phyloP scores from a whole-genome alignment of 129 eudicot genomes.

The Rutidosis leptorrhynchoides region DNA sequence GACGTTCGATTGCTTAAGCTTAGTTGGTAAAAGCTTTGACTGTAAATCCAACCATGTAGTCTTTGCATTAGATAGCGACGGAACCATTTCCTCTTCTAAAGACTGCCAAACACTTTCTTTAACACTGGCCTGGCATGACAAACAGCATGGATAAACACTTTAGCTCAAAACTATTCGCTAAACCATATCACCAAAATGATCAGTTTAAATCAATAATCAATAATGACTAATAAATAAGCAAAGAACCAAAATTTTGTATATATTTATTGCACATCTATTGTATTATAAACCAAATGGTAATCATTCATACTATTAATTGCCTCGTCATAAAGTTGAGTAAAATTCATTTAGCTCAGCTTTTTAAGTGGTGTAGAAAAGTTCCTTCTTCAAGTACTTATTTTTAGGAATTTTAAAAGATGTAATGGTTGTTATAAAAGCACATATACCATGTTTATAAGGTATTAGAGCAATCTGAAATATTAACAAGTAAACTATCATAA shows the following conservation, averaged over 20 bases:
- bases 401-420: neutral
- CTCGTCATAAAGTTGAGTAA: constrained; percentile 5
- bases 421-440: constrained; percentile 12
- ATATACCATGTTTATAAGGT: neutral
- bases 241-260: neutral
- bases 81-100: constrained; percentile 86
- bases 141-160: constrained; percentile 8
- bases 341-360: neutral
- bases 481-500: constrained; percentile 3
- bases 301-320: neutral
- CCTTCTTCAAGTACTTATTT: constrained; percentile 1
- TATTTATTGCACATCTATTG: neutral
- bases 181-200: neutral
- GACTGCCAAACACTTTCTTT: constrained; percentile 77
- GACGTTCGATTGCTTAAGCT: constrained; percentile 71
- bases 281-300: constrained; percentile 10
- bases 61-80: constrained; percentile 52
- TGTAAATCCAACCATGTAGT: constrained; percentile 84
- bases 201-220: neutral
- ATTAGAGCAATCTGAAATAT: constrained; percentile 10
- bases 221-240: neutral
- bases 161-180: constrained; percentile 18
- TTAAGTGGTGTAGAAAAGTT: neutral
- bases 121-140: constrained; percentile 51
- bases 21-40: constrained; percentile 55